These are phyloP conservation scores for Cryoendolithus antarcticus DNA, from an alignment of 2,329 filamentous ascomycete genomes.

Conservation along the genomic window DNA sequence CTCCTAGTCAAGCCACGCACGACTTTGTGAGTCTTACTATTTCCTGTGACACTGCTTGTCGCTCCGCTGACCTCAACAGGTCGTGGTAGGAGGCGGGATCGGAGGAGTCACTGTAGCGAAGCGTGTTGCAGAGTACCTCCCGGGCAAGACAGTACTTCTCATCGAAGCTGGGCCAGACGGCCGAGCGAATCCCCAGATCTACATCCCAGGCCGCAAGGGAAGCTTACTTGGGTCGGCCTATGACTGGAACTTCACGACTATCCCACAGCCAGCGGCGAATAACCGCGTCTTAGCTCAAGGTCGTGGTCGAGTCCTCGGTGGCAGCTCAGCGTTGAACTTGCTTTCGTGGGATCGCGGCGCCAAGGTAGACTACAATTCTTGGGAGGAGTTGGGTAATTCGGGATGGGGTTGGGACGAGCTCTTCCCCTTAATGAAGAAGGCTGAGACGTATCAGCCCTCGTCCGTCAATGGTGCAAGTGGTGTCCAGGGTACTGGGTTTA, in stretches of 20 bases:
- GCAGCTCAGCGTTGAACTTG: conserved; percentile 36
- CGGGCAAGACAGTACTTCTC: conserved; percentile 10
- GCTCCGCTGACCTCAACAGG: conserved; percentile 7
- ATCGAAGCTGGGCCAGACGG: conserved; percentile 14
- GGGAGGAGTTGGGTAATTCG: conserved; percentile 19
- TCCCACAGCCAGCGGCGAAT: conserved; percentile 29
- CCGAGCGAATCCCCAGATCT: conserved; percentile 9
- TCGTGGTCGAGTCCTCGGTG: conserved; percentile 39
- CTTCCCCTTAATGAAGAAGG: conserved; percentile 22
- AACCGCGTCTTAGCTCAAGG: conserved; percentile 30
- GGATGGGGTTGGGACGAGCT: conserved; percentile 29
- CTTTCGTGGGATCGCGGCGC: conserved; percentile 21
- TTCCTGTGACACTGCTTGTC: neutral
- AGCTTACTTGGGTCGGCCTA: conserved; percentile 11
- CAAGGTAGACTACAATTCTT: conserved; percentile 23
- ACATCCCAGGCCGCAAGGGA: conserved; percentile 14
- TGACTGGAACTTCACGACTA: conserved; percentile 35
- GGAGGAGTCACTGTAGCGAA: conserved; percentile 12
- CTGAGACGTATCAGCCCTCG: conserved; percentile 18
- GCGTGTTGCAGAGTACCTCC: conserved; percentile 12
- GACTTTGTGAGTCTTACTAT: conserved; percentile 2
- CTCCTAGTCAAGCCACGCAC: neutral
- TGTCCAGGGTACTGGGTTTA: conserved; percentile 16
- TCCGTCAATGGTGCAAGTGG: conserved; percentile 3
- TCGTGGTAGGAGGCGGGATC: conserved; percentile 15